Evolutionary conservation across 441 rosid species (phyloP), one percentile per base, ranked within the genome.

Genomic region (Melastoma candidum): DNA sequence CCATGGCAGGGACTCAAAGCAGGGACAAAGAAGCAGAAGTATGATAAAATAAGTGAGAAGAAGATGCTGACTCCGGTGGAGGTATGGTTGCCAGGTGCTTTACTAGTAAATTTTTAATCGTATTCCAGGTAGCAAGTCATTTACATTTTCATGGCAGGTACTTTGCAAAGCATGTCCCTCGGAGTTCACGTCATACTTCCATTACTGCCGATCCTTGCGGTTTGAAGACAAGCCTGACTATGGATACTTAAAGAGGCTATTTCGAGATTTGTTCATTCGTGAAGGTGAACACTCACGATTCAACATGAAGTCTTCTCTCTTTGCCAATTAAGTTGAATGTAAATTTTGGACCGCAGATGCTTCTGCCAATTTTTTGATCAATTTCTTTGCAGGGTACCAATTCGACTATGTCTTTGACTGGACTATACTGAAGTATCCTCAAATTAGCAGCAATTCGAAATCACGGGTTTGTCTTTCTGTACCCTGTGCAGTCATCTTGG

Each of bases 1-100:
- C 66, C 66, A 53, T 62, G 66, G 66, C 66, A 62, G 59, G 66
- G 66, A 13, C 59, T 62, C 24, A 62, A 55, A 49, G 66, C 66
- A 13, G 66, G 66, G 14, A 62, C 59, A 1, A 62, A 62, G 46
- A 62, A 62, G 60, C 66, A 55, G 59, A 62, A 62, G 54, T 62
- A 62, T 44, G 66, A 62, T 11, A 62, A 62, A 17, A 62, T 62
- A 53, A 62, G 66, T 14, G 60, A 62, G 46, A 62, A 55, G 66
- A 62, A 62, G 53, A 56, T 62, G 53, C 26, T 50, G 2, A 62
- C 60, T 53, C 53, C 66, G 17, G 46, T 62, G n/a, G 66, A 62
- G 66, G 66, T 62, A 58, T 54, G 4, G n/a, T 14, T 12, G 14
- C 45, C 11, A 43, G 14, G 10, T 44, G 39, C 49, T 11, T 25